Base-by-base conservation (phyloP, 1,139 yeast species). In the Blastobotrys raffinosifermentans region DNA sequence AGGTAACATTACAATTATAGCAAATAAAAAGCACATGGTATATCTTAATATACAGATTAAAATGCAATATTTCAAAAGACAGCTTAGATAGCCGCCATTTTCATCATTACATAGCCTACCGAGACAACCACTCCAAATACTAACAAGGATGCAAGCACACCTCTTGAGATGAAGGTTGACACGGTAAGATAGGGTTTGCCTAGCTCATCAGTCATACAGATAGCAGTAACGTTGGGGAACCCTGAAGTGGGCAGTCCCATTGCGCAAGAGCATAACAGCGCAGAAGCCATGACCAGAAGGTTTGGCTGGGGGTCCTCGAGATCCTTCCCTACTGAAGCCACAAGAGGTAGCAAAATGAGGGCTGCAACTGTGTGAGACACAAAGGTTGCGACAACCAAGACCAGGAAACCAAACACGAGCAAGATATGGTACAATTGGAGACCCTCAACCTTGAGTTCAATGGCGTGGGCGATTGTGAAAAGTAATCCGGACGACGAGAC, bases 181-280 rank as follows among this genome's bases (percentile, higher is more conserved):
- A 87, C 96, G 1, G 87, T 77, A 49, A 89, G 64, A 56, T 89
- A 89, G 19, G 91, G 81, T 43, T 80, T 79, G 6, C 96, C 96
- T 19, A 86, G 73, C 54, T 85, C 95, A 59, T 89, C 95, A 5
- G 86, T 75, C 78, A 86, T 77, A 42, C 94, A 85, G 41, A 89
- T 84, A 2, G 96, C 97, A 0, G 96, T 87, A 30, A 89, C 95
- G 52, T 89, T 89, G 13, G 97, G 97, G 72, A 89, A 89, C 0
- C 97, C 97, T 1, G 94, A 83, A 0, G 97, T 89, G 19, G 97
- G 97, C 43, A 89, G 69, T 8, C 94, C 96, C 96, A 89, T 89
- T 3, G 96, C 97, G 34, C 80, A 79, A 0, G 96, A 85, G 48
- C 96, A 85, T 45, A 89, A 63, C 50, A 89, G 67, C 0, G 95